Evolutionary conservation across 2,329 filamentous ascomycete species (phyloP), one percentile per base, ranked within the genome.

Genomic region (Ophioceras dolichostomum): DNA sequence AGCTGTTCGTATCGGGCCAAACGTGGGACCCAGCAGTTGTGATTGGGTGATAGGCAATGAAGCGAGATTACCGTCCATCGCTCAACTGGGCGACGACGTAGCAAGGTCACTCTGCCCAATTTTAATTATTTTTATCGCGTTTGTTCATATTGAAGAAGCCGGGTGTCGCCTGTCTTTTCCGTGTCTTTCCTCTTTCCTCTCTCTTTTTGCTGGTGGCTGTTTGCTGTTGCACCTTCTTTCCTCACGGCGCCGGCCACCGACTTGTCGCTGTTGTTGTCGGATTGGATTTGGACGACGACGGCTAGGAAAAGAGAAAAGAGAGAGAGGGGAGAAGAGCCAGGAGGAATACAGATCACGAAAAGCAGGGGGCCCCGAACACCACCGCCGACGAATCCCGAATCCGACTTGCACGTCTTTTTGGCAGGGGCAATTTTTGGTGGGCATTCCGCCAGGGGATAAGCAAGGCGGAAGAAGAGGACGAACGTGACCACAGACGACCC

Each of bases 11-110:
- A n/a, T 32, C 10, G 16, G 16, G n/a, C 29, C 10, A 7, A 19
- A 33, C 31, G 31, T 33, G 31, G 31, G 19, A 29, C 22, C 24
- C 13, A 19, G 27, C 19, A 9, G 38, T 8, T n/a, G 27, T 29
- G 17, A 39, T 39, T 39, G 38, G 38, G 20, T 28, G 33, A 28
- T 32, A 8, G 14, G 2, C 26, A 10, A 20, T 32, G 31, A 33
- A 33, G 31, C 31, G 31, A 33, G 19, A 33, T 33, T 33, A 33
- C 12, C 31, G 5, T 18, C 14, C 31, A 33, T 33, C 19, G 31
- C 31, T 33, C 17, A 19, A 33, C 31, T n/a, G n/a, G n/a, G n/a
- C n/a, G n/a, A n/a, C n/a, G n/a, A n/a, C n/a, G n/a, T 17, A 19
- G 13, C 31, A 33, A 33, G 17, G 12, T 26, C 22, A 12, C 12